Percentiles rank a stretch among this genome's conserved stretches.
Evolutionary conservation across 495 filamentous ascomycete genomes (phyloP).

Genomic region (Neurospora sp.): DNA sequence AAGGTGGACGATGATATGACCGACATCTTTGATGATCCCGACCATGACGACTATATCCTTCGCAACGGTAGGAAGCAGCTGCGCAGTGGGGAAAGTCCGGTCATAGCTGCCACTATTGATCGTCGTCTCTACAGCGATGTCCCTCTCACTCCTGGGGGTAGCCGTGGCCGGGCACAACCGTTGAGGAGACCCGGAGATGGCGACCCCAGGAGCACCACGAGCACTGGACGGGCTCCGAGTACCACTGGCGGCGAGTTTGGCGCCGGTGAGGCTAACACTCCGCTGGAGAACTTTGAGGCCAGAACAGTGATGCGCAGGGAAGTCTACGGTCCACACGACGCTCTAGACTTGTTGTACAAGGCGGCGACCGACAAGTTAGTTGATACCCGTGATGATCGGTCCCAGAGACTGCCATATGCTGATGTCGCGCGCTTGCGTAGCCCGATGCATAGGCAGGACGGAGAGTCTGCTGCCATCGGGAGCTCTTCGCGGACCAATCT

Average conservation of each 20-base stretch:
- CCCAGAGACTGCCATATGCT: slow-evolving; percentile 7
- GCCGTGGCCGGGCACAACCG: slow-evolving; percentile 46
- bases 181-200: slow-evolving; percentile 39
- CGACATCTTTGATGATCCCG: slow-evolving; percentile 35
- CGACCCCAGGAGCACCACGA: slow-evolving; percentile 17
- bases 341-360: slow-evolving; percentile 59
- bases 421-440: slow-evolving; percentile 6
- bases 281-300: slow-evolving; percentile 49
- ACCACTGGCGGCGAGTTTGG: slow-evolving; percentile 34
- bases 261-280: slow-evolving; percentile 31
- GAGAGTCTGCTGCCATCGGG: slow-evolving; percentile 4
- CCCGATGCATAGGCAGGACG: slow-evolving; percentile 16
- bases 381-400: slow-evolving; percentile 6
- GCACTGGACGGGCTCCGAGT: slow-evolving; percentile 7
- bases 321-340: slow-evolving; percentile 60
- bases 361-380: slow-evolving; percentile 51
- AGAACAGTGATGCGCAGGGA: slow-evolving; percentile 51
- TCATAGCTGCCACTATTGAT: slow-evolving; percentile 20
- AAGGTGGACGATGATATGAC: slow-evolving; percentile 57
- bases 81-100: slow-evolving; percentile 29
- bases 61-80: slow-evolving; percentile 45
- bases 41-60: slow-evolving; percentile 44
- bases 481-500: slow-evolving; percentile 9
- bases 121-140: slow-evolving; percentile 35
- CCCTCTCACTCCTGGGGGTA: slow-evolving; percentile 54